Percentiles rank a stretch among this genome's conserved stretches.
Evolutionary conservation across 83 land plant genomes (phyloP).

Genomic region (Larix sibirica): DNA sequence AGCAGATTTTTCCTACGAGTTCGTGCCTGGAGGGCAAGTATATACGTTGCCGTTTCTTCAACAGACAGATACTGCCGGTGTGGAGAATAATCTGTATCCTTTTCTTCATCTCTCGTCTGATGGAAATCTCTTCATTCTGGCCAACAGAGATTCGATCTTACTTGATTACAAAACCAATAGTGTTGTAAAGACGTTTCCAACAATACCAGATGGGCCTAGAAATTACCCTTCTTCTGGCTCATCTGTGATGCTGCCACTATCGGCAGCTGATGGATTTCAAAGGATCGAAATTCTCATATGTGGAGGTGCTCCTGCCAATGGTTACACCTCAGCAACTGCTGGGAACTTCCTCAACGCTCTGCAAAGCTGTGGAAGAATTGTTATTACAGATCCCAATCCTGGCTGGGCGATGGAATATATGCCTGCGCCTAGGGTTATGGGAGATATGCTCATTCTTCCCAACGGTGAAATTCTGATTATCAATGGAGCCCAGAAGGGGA

Average conservation of each 20-base stretch:
- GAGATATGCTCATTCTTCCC: conserved; percentile 45
- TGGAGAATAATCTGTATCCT: conserved; percentile 26
- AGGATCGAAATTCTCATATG: conserved; percentile 42
- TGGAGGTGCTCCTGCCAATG: conserved; percentile 37
- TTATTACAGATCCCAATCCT: conserved; percentile 37
- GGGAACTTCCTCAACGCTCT: conserved; percentile 21
- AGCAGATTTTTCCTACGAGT: conserved; percentile 38
- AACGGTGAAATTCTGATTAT: conserved; percentile 46
- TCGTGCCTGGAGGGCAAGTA: conserved; percentile 18
- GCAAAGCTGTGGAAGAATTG: conserved; percentile 34
- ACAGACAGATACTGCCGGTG: conserved; percentile 20
- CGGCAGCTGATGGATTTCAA: conserved; percentile 15
- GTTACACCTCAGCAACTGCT: conserved; percentile 3
- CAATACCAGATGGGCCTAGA: conserved; percentile 38
- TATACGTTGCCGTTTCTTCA: conserved; percentile 26
- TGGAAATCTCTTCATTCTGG: conserved; percentile 66
- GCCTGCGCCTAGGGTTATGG: conserved; percentile 31
- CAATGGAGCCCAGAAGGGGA: conserved; percentile 45
- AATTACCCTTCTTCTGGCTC: conserved; percentile 65
- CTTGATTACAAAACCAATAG: conserved; percentile 35
- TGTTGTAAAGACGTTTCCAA: conserved; percentile 38
- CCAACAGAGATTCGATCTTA: conserved; percentile 58
- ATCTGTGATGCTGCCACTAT: conserved; percentile 56
- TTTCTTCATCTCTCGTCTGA: conserved; percentile 52
- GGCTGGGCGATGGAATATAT: conserved; percentile 36